Conservation (phyloP, 2,329 filamentous ascomycete genomes). For the Mollisia scopiformis region DNA sequence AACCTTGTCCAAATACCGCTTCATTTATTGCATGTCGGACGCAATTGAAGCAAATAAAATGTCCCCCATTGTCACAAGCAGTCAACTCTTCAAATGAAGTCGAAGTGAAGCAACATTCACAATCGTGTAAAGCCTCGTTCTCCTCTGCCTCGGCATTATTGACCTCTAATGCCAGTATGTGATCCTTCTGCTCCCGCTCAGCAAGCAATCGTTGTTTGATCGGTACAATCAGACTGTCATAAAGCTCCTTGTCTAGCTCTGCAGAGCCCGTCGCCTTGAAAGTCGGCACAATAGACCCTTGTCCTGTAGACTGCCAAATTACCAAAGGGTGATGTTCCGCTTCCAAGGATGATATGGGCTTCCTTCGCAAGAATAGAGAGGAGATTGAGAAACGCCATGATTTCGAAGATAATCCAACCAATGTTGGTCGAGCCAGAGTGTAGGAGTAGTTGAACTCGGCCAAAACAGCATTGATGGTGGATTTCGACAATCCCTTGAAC, state of each 20-base stretch:
- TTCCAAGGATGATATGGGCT: slow-evolving; percentile 54
- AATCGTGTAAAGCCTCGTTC: slow-evolving; percentile 64
- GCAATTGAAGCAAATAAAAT: slow-evolving; percentile 81
- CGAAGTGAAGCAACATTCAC: slow-evolving; percentile 76
- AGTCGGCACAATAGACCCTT: slow-evolving; percentile 59
- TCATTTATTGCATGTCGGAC: slow-evolving; percentile 82
- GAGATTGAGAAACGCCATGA: slow-evolving; percentile 80
- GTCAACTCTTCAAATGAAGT: slow-evolving; percentile 75
- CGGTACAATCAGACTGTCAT: slow-evolving; percentile 57
- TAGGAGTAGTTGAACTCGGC: slow-evolving; percentile 83
- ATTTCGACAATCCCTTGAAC: slow-evolving; percentile 74
- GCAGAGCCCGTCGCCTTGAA: slow-evolving; percentile 67
- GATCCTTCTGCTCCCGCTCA: slow-evolving; percentile 54
- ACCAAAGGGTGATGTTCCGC: slow-evolving; percentile 65
- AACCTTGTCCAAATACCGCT: slow-evolving; percentile 90
- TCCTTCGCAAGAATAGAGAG: slow-evolving; percentile 69
- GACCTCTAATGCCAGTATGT: slow-evolving; percentile 52
- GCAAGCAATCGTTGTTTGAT: slow-evolving; percentile 48
- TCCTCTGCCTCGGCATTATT: slow-evolving; percentile 63
- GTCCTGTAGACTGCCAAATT: slow-evolving; percentile 59
- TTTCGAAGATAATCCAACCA: slow-evolving; percentile 69
- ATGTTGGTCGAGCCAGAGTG: slow-evolving; percentile 68
- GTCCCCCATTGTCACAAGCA: slow-evolving; percentile 68
- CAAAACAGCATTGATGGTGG: slow-evolving; percentile 76
- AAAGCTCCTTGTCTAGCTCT: slow-evolving; percentile 66